Base-by-base conservation (phyloP, 148 eudicot genomes). In the Rhododendron ferrugineum region DNA sequence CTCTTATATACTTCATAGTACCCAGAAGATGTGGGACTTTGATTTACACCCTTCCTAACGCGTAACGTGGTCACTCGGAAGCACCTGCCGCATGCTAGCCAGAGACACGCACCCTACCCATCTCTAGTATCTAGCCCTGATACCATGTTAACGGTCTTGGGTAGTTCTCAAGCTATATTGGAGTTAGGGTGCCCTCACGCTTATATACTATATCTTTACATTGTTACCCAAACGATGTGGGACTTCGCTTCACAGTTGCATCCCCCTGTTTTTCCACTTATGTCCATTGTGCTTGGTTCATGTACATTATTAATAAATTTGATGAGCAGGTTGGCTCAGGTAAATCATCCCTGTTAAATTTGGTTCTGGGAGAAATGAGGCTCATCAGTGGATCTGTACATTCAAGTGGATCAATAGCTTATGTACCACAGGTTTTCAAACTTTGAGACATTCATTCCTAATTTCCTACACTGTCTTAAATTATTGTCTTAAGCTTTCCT, bases 301-400 rank as follows among this genome's bases (percentile, higher is more conserved):
- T 28, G 14, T 26, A 11, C 6, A 28, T 68, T 3, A 28, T 68
- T 32, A 32, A 11, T 70, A 14, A 26, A 14, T 32, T 70, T 70
- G 75, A 32, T 32, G 32, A 70, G 18, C 90, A 96, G 99, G 98
- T 96, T 87, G 99, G 99, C 80, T 96, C 98, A 11, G 99, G 99
- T 80, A 96, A 96, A 92, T 95, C 99, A 82, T 96, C 99, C 73
- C 88, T 96, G 73, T 86, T 96, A 78, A 91, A 95, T 89, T 89
- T 92, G 78, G 70, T 96, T 83, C 88, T 96, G 9, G 93, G 94
- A 56, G 99, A 96, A 91, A 93, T 93, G 95, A 93, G 90, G 83
- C 88, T 90, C 79, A 86, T 79, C 78, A 87, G 86, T 15, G 99
- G 99, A 85, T 91, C 89, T 75, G 83, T 90, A 50, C 86, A 87